A percentile compares a stretch with the other conserved stretches of the same genome.
Evolutionary conservation across 768 basidiomycete genomes (phyloP).

Genomic region (Phaffia australis): DNA sequence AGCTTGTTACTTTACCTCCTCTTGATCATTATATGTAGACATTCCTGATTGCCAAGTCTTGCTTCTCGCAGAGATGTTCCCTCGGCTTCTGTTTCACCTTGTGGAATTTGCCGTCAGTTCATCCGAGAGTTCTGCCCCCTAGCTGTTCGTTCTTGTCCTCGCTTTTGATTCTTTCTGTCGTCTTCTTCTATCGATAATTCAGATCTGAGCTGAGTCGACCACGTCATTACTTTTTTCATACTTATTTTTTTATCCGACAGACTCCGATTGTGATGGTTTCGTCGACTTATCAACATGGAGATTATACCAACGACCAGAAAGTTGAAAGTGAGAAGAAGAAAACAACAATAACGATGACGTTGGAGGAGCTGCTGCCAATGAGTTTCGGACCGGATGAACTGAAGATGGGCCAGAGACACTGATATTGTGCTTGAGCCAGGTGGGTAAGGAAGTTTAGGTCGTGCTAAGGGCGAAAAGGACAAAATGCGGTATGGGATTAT

Average conservation of each 20-base stretch:
- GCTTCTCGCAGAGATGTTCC: slow-evolving; percentile 52
- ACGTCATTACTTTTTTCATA: slow-evolving; percentile 22
- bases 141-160: slow-evolving; percentile 33
- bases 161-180: slow-evolving; percentile 44
- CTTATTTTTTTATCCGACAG: slow-evolving; percentile 33
- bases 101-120: slow-evolving; percentile 88
- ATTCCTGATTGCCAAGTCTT: neutral
- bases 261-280: slow-evolving; percentile 41
- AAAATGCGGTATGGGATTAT: too few species aligned
- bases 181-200: neutral
- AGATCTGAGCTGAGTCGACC: neutral
- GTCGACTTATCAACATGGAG: slow-evolving; percentile 36
- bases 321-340: slow-evolving; percentile 37
- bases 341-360: slow-evolving; percentile 49
- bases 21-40: too few species aligned
- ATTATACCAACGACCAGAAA: slow-evolving; percentile 36
- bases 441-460: too few species aligned
- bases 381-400: slow-evolving; percentile 84
- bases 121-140: slow-evolving; percentile 72
- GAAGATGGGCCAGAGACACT: slow-evolving; percentile 33
- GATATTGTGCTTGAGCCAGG: too few species aligned
- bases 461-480: too few species aligned
- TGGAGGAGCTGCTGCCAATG: slow-evolving; percentile 65
- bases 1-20: too few species aligned
- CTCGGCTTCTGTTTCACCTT: slow-evolving; percentile 57